Evolutionary conservation across 345 rosid species (phyloP), one percentile per base, ranked within the genome.

Genomic region (Lepidium didymum): DNA sequence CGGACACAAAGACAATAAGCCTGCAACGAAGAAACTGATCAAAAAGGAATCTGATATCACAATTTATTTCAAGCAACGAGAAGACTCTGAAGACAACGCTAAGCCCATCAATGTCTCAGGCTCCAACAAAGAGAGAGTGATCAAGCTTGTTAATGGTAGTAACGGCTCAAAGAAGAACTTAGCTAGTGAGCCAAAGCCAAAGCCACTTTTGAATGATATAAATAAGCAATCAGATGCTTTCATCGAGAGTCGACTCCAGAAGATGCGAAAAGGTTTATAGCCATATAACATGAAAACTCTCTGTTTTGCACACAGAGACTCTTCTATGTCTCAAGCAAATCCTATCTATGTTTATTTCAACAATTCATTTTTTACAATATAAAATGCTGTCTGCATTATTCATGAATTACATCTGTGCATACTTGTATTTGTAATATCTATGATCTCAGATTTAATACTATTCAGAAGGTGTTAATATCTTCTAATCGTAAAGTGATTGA

Each of bases 1-100:
- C 4, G 38, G 53, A 31, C 60, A 64, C 10, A 73, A 36, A 9
- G 51, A 67, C 25, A 51, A 61, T 5, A 67, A 45, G 56, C n/a
- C 73, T 6, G 57, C 14, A 10, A 59, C 11, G 34, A 74, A 59
- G 56, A 67, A 67, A 43, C 56, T 74, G 34, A 67, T 66, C 37
- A 69, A 69, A 70, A 70, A 56, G 50, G 71, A 64, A 23, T 75
- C 70, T 23, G 79, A 75, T 23, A 64, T 75, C 49, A 70, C 33
- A 25, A 63, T 75, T 10, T 49, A 62, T 25, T 75, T 56, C 67
- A 69, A 69, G 75, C 61, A 69, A 34, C 36, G 60, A 49, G 79
- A 75, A 69, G 79, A 75, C n/a, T 69, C 74, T 0, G 78, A 73
- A 3, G 77, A 69, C n/a, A n/a, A n/a, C n/a, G n/a, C n/a, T 13